These are phyloP conservation scores for Russula emetica DNA, from an alignment of 768 basidiomycete genomes.

Conservation along the genomic window DNA sequence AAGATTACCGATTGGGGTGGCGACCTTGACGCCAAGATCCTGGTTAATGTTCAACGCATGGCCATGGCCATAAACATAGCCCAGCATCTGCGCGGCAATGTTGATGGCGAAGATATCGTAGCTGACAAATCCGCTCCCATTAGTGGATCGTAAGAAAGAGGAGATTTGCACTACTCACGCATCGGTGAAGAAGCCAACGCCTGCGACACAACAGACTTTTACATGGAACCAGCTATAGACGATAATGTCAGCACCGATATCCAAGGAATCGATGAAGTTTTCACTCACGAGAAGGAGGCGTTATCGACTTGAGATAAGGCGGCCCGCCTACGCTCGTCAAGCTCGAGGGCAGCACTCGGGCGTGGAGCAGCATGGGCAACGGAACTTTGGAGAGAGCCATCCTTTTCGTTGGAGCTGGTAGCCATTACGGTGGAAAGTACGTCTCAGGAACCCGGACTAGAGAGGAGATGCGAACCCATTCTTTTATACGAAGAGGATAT, in stretches of 20 bases:
- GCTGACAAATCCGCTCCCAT: conserved; percentile 31
- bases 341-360: conserved; percentile 25
- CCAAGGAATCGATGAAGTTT: neutral
- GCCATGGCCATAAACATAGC: conserved; percentile 63
- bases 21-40: conserved; percentile 45
- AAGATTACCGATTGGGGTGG: conserved; percentile 40
- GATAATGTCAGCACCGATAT: neutral
- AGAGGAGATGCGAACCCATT: neutral
- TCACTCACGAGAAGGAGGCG: conserved; percentile 71
- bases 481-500: neutral
- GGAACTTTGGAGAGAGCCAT: conserved; percentile 10
- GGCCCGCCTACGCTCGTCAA: conserved; percentile 70
- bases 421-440: conserved; percentile 8
- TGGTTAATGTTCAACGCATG: conserved; percentile 41
- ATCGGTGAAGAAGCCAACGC: conserved; percentile 91
- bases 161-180: conserved; percentile 41
- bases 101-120: conserved; percentile 91
- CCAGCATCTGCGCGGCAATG: conserved; percentile 79
- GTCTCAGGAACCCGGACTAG: neutral
- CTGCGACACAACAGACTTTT: conserved; percentile 47
- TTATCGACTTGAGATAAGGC: conserved; percentile 86
- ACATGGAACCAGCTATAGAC: conserved; percentile 46
- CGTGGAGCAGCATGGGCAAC: neutral
- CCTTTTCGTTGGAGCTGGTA: conserved; percentile 15
- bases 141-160: neutral